Evolutionary conservation across 2,329 filamentous ascomycete genomes (phyloP).

Genomic region (Ophiostoma ulmi): DNA sequence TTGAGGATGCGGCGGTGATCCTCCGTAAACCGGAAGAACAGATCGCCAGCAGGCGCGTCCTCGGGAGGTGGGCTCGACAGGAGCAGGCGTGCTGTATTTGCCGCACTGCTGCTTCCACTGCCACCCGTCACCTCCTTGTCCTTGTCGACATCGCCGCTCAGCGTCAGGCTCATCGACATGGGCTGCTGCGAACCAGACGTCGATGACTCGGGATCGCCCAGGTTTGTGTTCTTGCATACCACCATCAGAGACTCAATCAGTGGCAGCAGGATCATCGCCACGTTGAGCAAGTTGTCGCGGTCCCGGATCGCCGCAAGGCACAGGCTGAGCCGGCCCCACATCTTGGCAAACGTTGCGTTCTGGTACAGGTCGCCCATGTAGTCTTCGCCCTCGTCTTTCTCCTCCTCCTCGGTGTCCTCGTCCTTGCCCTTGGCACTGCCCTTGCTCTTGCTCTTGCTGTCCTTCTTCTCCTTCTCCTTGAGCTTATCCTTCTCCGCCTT

Average conservation of each 20-base stretch:
- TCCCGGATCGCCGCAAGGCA: constrained; percentile 84
- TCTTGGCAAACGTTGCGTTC: constrained; percentile 78
- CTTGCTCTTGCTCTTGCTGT: constrained; percentile 30
- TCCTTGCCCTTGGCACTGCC: constrained; percentile 33
- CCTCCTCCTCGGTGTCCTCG: neutral
- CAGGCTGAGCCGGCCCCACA: constrained; percentile 89
- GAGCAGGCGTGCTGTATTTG: constrained; percentile 42
- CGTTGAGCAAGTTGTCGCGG: constrained; percentile 92
- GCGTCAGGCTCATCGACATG: constrained; percentile 22
- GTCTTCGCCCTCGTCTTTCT: constrained; percentile 61
- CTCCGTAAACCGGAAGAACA: constrained; percentile 97
- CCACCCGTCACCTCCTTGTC: constrained; percentile 4
- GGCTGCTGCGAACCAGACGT: neutral
- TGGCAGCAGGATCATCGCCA: constrained; percentile 89
- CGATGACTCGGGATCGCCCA: constrained; percentile 52
- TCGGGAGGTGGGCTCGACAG: constrained; percentile 73
- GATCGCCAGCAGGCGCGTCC: constrained; percentile 38
- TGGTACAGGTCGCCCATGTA: constrained; percentile 84
- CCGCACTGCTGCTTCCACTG: constrained; percentile 30
- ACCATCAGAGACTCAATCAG: constrained; percentile 98
- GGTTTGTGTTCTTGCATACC: constrained; percentile 93
- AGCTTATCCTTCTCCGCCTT: constrained; percentile 26
- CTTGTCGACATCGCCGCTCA: constrained; percentile 17
- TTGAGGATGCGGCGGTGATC: constrained; percentile 97
- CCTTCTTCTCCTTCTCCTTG: neutral